Base-by-base conservation (phyloP, 768 basidiomycete species). In the Mycena capillaripes region DNA sequence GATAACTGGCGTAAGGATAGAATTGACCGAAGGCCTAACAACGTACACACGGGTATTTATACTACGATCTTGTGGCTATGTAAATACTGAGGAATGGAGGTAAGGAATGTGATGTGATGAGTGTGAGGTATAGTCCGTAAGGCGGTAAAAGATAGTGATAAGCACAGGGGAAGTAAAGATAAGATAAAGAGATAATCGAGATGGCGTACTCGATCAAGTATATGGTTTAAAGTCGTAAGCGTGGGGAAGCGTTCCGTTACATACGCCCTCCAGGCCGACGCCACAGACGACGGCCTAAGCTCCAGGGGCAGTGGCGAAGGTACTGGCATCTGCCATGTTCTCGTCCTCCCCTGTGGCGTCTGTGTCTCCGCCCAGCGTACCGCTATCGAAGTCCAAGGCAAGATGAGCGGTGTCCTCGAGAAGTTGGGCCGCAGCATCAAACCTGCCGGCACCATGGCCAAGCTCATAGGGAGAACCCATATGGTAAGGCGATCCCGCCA, bases 1-100 rank as follows among this genome's bases (percentile, higher is more conserved):
- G 52, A 53, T 53, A 25, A 53, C 52, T 53, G 52, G 52, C 27
- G 25, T 53, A 53, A 53, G 52, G 52, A 53, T 53, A 53, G 25
- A 25, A 53, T 53, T 53, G 52, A 53, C 52, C 16, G 52, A 29
- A 53, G 52, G 25, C 16, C 52, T 53, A 36, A 53, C 52, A 29
- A 53, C 52, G 52, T 53, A 53, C 52, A 53, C 23, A n/a, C 25
- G 25, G 52, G 52, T 25, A 25, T 53, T 53, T 53, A 53, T 29
- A 53, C 52, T 53, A 53, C 52, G 52, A 53, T 53, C 52, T 36
- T 14, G 52, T 53, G 25, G 25, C 52, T 53, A 53, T 25, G 52
- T 53, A 53, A 53, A 53, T 29, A 53, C 34, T 36, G 34, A 36
- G 34, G 34, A 36, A 36, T 36, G 34, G 34, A 36, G 34, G 10